Evolutionary conservation across 352 stramenopile genomes (phyloP), one percentile per base, ranked within the genome.

Genomic region (Pythium rishiriense): DNA sequence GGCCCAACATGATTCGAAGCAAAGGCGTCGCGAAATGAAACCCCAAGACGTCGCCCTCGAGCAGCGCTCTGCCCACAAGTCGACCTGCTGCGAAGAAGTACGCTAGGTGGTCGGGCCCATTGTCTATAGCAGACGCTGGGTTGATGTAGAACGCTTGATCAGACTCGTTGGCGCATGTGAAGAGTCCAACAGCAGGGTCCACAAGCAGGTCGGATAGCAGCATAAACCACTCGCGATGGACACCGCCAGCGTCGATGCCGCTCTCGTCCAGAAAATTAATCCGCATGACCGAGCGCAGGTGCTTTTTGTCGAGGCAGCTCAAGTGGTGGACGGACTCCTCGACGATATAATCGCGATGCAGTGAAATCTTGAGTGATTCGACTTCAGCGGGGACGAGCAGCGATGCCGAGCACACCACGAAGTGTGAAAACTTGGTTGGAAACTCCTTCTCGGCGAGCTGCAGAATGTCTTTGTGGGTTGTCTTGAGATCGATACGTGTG

Each of bases 1-100:
- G 97, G 4, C 92, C 96, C 8, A 99, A 74, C 29, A 99, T 90
- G 55, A 99, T 89, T 74, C 99, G 99, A 72, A 99, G 97, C 42
- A 99, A 72, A 25, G 97, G 92, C 9, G 94, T 74, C 2, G 93
- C 88, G 68, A 99, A 87, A 64, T 99, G 97, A 28, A 96, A 97
- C 47, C 88, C 83, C 0, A 99, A 81, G n/a, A 98, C 76, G 52
- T 98, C 94, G 43, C 94, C 86, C 71, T 99, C 97, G 1, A 93
- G 63, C 21, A 92, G 58, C 19, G 82, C 80, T 11, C 83, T 67
- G 0, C 87, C 85, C 5, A 96, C 43, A 1, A 93, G 51, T 0
- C 85, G 71, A 6, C 84, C 85, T 1, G 70, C 72, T 9, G 76
- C 82, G 41, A 82, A 88, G 63, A 77, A 90, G 63, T 86, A 89